Base-by-base conservation (phyloP, 345 rosid genomes). In the Geranium rotundifolium region DNA sequence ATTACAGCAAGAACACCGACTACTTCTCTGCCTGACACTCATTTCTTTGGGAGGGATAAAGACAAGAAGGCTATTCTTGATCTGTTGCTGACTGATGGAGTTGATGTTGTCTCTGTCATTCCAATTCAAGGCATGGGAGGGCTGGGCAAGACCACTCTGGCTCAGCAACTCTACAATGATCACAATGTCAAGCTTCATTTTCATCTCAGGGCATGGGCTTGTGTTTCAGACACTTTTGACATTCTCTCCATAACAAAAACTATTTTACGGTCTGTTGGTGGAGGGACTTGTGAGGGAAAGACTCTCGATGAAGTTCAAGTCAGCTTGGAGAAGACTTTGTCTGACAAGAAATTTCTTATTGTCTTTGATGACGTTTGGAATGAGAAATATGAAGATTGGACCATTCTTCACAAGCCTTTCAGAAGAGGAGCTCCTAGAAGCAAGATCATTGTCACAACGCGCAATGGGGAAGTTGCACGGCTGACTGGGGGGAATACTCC, bases 391-490 rank as follows among this genome's bases (percentile, higher is more conserved):
- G 19, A 12, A 2, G 14, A 41, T 4, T 65, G 68, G 62, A 17
- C 6, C 12, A 0, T 4, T 1, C 19, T 65, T 5, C 4, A 12
- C 13, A 65, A 1, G 17, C 56, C 61, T 17, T 65, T 57, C 10
- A 19, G 6, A 4, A 59, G 41, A 5, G 20, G 68, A 17, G 23
- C 23, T n/a, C 31, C 19, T 9, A 29, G 29, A 62, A 73, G 85
- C 65, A 79, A 75, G 69, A 71, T 78, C 18, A 70, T 78, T 52
- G 63, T 76, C 62, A 83, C 88, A 16, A 74, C 88, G 14, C 71
- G 81, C 29, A 67, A 71, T 63, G 15, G 34, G 29, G 41, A 27
- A 55, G 81, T 81, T n/a, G 64, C 79, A 2, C 59, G 63, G 14
- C 54, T 61, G 57, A 3, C 8, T 19, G 10, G 4, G 3, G 29